Evolutionary conservation across 768 basidiomycete species (phyloP).

Genomic region (Boletus rubropictus): DNA sequence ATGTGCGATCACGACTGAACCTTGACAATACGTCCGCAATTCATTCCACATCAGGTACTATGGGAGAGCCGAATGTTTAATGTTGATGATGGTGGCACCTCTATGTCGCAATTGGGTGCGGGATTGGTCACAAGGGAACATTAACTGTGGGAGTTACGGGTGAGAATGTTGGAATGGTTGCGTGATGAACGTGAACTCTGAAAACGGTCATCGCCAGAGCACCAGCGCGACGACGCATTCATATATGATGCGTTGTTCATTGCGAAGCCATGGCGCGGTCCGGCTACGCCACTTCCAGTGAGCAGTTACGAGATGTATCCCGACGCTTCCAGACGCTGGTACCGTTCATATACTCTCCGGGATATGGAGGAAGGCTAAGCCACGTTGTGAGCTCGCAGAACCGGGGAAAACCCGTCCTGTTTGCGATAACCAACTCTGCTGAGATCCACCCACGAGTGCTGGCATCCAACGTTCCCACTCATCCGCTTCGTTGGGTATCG

Average conservation of each 20-base stretch:
- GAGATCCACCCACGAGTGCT: background rate
- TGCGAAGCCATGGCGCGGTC: too few relatives aligned
- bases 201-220: too few relatives aligned
- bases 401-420: background rate
- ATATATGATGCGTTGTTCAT: background rate
- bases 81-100: conserved; percentile 7
- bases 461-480: background rate
- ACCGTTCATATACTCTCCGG: background rate
- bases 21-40: conserved; percentile 12
- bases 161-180: background rate
- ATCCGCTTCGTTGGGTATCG: conserved; percentile 12
- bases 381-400: conserved; percentile 16
- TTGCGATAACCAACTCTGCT: conserved; percentile 1
- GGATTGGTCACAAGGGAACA: conserved; percentile 7
- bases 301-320: background rate
- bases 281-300: too few relatives aligned
- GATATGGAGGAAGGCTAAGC: conserved; percentile 18
- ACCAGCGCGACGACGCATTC: background rate
- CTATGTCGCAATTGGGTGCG: background rate
- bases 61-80: conserved; percentile 10
- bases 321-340: background rate
- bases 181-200: too few relatives aligned
- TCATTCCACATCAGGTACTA: conserved; percentile 13
- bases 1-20: conserved; percentile 15
- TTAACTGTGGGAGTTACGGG: background rate